A percentile compares a stretch with the other conserved stretches of the same genome.
Evolutionary conservation across 257 asterid species (phyloP).

Genomic region (Perilla frutescens): DNA sequence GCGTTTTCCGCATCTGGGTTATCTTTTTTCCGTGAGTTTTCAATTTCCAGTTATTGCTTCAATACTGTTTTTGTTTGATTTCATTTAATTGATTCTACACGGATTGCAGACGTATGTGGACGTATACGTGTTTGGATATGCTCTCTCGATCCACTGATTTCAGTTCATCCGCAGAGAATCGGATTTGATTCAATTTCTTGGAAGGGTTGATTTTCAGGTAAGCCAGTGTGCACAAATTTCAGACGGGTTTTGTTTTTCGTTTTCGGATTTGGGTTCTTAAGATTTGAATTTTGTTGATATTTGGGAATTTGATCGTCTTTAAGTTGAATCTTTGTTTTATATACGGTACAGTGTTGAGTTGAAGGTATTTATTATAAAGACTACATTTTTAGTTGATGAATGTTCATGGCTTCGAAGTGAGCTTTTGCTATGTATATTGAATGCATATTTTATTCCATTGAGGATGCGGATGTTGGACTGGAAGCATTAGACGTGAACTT

Average conservation of each 20-base stretch:
- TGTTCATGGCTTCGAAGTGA: slow-evolving; percentile 22
- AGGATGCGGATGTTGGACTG: slow-evolving; percentile 17
- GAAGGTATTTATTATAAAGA: slow-evolving; percentile 17
- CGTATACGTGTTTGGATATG: slow-evolving; percentile 24
- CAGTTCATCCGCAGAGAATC: slow-evolving; percentile 21
- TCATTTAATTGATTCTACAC: slow-evolving; percentile 15
- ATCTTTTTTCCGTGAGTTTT: slow-evolving; percentile 23
- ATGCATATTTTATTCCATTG: background rate
- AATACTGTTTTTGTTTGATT: slow-evolving; percentile 14
- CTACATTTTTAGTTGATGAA: slow-evolving; percentile 15
- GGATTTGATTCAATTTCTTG: slow-evolving; percentile 34
- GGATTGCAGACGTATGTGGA: slow-evolving; percentile 28
- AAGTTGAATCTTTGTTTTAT: background rate
- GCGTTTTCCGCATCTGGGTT: slow-evolving; percentile 38
- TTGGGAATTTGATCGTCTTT: slow-evolving; percentile 14
- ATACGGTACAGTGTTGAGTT: background rate
- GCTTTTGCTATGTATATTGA: slow-evolving; percentile 20
- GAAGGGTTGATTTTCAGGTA: slow-evolving; percentile 29
- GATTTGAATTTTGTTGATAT: background rate
- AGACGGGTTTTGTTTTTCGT: slow-evolving; percentile 11
- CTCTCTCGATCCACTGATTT: slow-evolving; percentile 32
- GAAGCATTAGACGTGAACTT: background rate
- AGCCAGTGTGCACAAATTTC: background rate
- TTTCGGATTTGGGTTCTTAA: slow-evolving; percentile 16
- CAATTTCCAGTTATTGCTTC: background rate